A percentile compares a stretch with the other conserved stretches of the same genome.
Evolutionary conservation across 345 rosid species (phyloP).

Genomic region (Tarenaya hassleriana): DNA sequence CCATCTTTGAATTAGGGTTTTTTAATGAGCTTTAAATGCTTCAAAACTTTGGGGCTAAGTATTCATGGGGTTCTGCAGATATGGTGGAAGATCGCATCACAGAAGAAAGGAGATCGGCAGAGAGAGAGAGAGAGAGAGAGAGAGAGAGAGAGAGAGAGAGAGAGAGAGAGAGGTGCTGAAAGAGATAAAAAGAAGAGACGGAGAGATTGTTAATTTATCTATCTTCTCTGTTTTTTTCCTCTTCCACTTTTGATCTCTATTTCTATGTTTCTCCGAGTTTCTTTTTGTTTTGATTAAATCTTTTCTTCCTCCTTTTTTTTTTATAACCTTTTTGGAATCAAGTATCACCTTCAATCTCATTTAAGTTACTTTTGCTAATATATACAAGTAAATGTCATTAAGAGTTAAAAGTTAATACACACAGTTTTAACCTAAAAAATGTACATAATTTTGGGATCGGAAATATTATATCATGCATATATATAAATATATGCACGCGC

Average conservation of each 20-base stretch:
- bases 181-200: constrained; percentile 27
- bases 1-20: constrained; percentile 25
- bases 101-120: background rate
- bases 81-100: constrained; percentile 29
- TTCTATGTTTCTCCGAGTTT: constrained; percentile 14
- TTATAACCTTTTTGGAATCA: no score
- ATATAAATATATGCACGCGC: no score
- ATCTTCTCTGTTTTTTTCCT: background rate
- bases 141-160: no score
- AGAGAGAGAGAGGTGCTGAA: constrained; percentile 17
- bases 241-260: constrained; percentile 20
- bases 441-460: no score
- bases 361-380: no score
- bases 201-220: constrained; percentile 19
- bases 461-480: no score
- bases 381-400: no score
- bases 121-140: no score
- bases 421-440: no score
- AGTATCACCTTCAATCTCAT: no score
- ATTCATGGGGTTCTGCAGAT: constrained; percentile 10
- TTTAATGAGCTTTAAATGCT: constrained; percentile 1
- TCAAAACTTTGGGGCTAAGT: constrained; percentile 8
- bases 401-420: no score
- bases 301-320: background rate
- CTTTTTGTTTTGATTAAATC: constrained; percentile 23